Percentiles rank a stretch among this genome's conserved stretches.
phyloP scores from a whole-genome alignment of 371 early-diverging fungal genomes.

The Mucor racemosus region DNA sequence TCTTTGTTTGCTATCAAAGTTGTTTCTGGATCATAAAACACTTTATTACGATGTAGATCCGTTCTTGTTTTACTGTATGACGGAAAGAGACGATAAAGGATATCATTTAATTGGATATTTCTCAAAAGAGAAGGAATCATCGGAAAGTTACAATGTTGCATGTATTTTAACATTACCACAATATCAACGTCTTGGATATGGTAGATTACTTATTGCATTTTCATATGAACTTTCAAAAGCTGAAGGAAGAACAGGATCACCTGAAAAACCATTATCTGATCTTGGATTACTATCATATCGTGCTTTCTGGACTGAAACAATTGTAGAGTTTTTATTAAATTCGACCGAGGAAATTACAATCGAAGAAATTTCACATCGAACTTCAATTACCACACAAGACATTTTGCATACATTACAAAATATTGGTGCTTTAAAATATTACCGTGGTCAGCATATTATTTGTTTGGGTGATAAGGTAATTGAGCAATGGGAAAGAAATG shows the following conservation, averaged over 20 bases:
- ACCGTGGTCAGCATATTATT: slow-evolving; percentile 93
- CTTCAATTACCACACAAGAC: slow-evolving; percentile 93
- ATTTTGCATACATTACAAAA: slow-evolving; percentile 92
- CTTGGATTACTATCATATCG: slow-evolving; percentile 97
- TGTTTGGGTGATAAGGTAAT: slow-evolving; percentile 88
- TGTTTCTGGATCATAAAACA: slow-evolving; percentile 99
- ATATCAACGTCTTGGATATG: slow-evolving; percentile 98
- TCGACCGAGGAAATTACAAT: slow-evolving; percentile 66
- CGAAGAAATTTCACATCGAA: slow-evolving; percentile 87
- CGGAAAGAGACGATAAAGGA: slow-evolving; percentile 79
- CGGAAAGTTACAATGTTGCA: slow-evolving; percentile 98
- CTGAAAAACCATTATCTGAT: slow-evolving; percentile 99
- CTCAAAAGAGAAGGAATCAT: slow-evolving; percentile 98
- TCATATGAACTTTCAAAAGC: slow-evolving; percentile 96
- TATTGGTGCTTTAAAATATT: slow-evolving; percentile 93
- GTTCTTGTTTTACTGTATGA: slow-evolving; percentile 98
- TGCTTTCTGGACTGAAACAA: slow-evolving; percentile 94
- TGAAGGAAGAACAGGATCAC: slow-evolving; percentile 96
- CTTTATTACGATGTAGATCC: slow-evolving; percentile 99
- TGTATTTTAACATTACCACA: slow-evolving; percentile 99
- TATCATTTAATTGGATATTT: slow-evolving; percentile 98
- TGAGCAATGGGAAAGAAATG: slow-evolving; percentile 74
- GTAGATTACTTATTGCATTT: slow-evolving; percentile 96
- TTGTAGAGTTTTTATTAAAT: slow-evolving; percentile 65
- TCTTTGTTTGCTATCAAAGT: slow-evolving; percentile 89